Base-by-base conservation (phyloP, 2,329 filamentous ascomycete genomes). In the Sporothrix mexicana region DNA sequence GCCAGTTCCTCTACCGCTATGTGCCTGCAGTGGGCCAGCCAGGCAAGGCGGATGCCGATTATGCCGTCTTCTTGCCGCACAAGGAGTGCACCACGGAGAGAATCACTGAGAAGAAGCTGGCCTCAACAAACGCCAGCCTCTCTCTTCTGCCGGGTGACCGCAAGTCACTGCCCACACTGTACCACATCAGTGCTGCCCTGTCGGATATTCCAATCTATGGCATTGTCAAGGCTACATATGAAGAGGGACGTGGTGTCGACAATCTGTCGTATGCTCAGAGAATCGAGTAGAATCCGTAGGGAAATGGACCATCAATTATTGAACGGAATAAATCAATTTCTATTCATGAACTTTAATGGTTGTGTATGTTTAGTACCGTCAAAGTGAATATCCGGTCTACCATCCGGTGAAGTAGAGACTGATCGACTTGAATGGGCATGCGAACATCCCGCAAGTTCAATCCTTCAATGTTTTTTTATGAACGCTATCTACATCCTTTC, bases 1-100 rank as follows among this genome's bases (percentile, higher is more conserved):
- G 57, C 15, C 15, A 41, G 15, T 61, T 61, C 25, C 2, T 61
- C 15, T 61, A 61, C 57, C 57, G 57, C 5, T 61, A 61, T 15
- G 57, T 61, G 30, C 57, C 57, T n/a, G 25, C 57, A 8, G 57
- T 61, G 2, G 57, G 57, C 25, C 10, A 61, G 57, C 57, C 57
- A 1, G 57, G 57, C 57, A 61, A 13, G 5, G 25, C 25, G 5
- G 57, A 61, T 17, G 57, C 57, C 3, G 57, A 61, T 6, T 61
- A 61, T 8, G 23, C 57, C 13, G 57, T 61, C 5, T 61, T 61
- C 6, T 3, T 61, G 1, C 57, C 57, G 13, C 12, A 61, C 57
- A 61, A 61, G 13, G 57, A 15, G 15, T 17, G 57, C 15, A 41
- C 25, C 12, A 61, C 57, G 2, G 6, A n/a, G 25, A 25, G 57